Evolutionary conservation across 371 early-diverging fungal genomes (phyloP), one percentile per base, ranked within the genome.

Genomic region (Mucor lusitanicus): DNA sequence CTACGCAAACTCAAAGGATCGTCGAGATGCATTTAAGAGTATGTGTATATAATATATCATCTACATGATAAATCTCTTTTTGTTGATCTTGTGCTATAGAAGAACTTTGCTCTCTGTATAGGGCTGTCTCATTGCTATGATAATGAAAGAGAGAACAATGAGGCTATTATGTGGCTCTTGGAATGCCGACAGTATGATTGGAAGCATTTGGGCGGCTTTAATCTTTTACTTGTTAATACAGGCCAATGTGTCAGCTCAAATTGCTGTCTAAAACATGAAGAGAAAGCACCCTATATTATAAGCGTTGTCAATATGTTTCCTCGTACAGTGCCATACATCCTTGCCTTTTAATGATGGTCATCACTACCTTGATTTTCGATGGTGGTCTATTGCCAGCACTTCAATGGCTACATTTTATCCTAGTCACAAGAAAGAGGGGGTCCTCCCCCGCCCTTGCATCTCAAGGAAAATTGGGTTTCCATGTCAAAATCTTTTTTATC

Each of bases 381-480:
- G 12, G 1, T 40, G 1, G 0, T 40, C 40, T 17, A 40, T 17
- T 40, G 40, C 5, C 40, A 40, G 40, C 40, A 5, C 40, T 40
- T 17, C 3, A 1, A 40, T 40, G 37, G 12, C 3, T 40, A 17
- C 17, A 40, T 46, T 46, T 46, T 46, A 46, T 19, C 53, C 53
- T 53, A 53, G 53, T 53, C 53, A 53, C 53, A 27, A 27, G 27
- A 53, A 53, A 27, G 27, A 53, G 53, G 46, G 46, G 53, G 53
- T 25, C 53, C 53, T 27, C 50, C 63, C 63, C 63, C 63, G 63
- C 63, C 63, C 63, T 63, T 63, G 63, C 44, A 56, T 56, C 56
- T 40, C 17, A 40, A 40, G 40, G 32, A 56, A 56, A 56, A 32
- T 32, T 32, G 53, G 53, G 53, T 39, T 63, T 32, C 42, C 46